These are phyloP conservation scores for Dactylis glomerata DNA, from an alignment of 176 grass and related monocot species.

Conservation along the genomic window DNA sequence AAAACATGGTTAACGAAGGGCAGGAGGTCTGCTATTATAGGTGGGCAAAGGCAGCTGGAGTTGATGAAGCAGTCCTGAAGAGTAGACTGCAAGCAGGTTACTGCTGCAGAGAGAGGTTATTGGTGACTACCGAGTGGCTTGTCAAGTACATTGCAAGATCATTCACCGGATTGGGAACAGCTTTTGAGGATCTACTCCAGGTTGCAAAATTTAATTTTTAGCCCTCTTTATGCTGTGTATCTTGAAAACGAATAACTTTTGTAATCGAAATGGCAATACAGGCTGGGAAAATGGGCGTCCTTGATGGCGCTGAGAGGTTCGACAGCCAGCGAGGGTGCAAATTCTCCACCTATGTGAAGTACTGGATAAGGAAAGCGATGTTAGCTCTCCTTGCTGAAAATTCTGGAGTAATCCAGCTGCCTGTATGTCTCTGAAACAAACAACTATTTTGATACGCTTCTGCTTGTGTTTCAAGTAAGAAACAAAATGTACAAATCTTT, in stretches of 20 bases:
- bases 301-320: slow-evolving; percentile 81
- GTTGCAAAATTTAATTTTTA: slow-evolving; percentile 25
- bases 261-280: slow-evolving; percentile 23
- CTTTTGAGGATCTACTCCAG: slow-evolving; percentile 86
- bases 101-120: slow-evolving; percentile 59
- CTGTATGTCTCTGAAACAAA: slow-evolving; percentile 51
- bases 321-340: slow-evolving; percentile 60
- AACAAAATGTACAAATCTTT: background rate
- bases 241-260: background rate
- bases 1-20: slow-evolving; percentile 51
- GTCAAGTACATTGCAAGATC: slow-evolving; percentile 68
- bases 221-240: background rate
- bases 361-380: slow-evolving; percentile 92
- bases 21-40: slow-evolving; percentile 39
- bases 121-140: slow-evolving; percentile 64
- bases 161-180: slow-evolving; percentile 68
- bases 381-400: slow-evolving; percentile 53
- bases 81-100: slow-evolving; percentile 55
- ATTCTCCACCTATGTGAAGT: slow-evolving; percentile 83
- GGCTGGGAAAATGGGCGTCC: slow-evolving; percentile 81
- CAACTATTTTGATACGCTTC: background rate
- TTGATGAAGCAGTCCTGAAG: slow-evolving; percentile 50
- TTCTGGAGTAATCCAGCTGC: slow-evolving; percentile 60
- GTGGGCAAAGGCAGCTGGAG: slow-evolving; percentile 78
- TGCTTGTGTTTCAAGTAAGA: background rate